Base-by-base conservation (phyloP, 345 rosid species). In the Rhodamnia rubescens region DNA sequence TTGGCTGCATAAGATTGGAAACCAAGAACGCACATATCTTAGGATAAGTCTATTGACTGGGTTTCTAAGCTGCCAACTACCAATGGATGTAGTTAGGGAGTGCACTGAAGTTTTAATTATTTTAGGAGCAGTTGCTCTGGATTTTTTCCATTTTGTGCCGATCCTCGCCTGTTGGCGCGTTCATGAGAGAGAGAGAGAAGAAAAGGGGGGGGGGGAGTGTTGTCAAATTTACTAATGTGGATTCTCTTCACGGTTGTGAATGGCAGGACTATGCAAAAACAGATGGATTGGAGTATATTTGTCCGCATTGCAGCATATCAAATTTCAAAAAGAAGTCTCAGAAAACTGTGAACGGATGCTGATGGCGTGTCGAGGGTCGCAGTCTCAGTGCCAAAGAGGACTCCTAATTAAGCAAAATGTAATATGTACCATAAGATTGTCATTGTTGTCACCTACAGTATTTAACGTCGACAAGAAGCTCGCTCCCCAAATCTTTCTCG, bases 201-300 rank as follows among this genome's bases (percentile, higher is more conserved):
- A n/a, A n/a, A n/a, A n/a, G 40, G 3, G 40, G 40, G 40, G 40
- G 40, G 40, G 40, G 40, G 40, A 3, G 40, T 36, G 22, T 29
- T 0, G 13, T 69, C 80, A 69, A 36, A 69, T 69, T 69, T 22
- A 32, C 80, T 69, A 69, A 69, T 69, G 80, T 1, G 4, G 47
- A 69, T 36, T 69, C 80, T 69, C 80, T 69, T 69, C 47, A 36
- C 20, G 80, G 9, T 82, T 1, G 52, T 83, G 86, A 86, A 55
- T 93, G 86, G 74, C 95, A 97, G 99, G 99, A 97, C 90, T 97
- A 97, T 81, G 99, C 99, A 0, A 97, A 97, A 88, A 97, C 99
- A 8, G 99, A 96, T 36, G 99, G 99, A 54, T 89, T 97, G 91
- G 99, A 97, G 91, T 97, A 97, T 75, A 93, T 96, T 14, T 97